phyloP scores from a whole-genome alignment of 352 stramenopile genomes.

The Phytophthora tubulina region DNA sequence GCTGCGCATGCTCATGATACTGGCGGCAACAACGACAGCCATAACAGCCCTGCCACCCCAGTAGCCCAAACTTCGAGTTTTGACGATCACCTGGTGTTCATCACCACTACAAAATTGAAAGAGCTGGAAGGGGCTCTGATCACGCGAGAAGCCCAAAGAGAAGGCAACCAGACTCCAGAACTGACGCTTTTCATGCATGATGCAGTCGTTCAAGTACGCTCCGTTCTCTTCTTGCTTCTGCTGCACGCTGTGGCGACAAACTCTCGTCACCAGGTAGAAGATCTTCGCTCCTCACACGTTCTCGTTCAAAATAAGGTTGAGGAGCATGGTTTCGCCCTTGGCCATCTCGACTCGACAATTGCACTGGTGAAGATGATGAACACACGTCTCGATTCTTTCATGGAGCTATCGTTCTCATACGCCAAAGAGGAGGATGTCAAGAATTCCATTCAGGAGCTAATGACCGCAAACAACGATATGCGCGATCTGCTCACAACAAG shows the following conservation, averaged over 20 bases:
- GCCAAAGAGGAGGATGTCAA: conserved; percentile 82
- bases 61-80: conserved; percentile 43
- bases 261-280: conserved; percentile 45
- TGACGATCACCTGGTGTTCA: conserved; percentile 48
- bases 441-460: conserved; percentile 72
- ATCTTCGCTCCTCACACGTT: conserved; percentile 43
- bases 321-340: conserved; percentile 58
- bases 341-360: conserved; percentile 58
- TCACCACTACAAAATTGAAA: conserved; percentile 48
- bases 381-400: conserved; percentile 64
- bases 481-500: conserved; percentile 56
- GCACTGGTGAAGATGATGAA: conserved; percentile 77
- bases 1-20: conserved; percentile 21
- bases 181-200: conserved; percentile 49
- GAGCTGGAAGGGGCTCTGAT: conserved; percentile 40
- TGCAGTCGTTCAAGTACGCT: conserved; percentile 68
- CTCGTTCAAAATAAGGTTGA: conserved; percentile 46
- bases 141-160: conserved; percentile 28
- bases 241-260: conserved; percentile 53
- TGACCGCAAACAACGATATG: conserved; percentile 56
- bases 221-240: conserved; percentile 61
- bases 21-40: conserved; percentile 18
- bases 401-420: conserved; percentile 72
- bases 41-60: background rate
- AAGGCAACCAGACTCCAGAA: conserved; percentile 34